Percentiles rank a stretch among this genome's conserved stretches.
phyloP scores from a whole-genome alignment of 2,329 filamentous ascomycete genomes.

The Verticillium longisporum region DNA sequence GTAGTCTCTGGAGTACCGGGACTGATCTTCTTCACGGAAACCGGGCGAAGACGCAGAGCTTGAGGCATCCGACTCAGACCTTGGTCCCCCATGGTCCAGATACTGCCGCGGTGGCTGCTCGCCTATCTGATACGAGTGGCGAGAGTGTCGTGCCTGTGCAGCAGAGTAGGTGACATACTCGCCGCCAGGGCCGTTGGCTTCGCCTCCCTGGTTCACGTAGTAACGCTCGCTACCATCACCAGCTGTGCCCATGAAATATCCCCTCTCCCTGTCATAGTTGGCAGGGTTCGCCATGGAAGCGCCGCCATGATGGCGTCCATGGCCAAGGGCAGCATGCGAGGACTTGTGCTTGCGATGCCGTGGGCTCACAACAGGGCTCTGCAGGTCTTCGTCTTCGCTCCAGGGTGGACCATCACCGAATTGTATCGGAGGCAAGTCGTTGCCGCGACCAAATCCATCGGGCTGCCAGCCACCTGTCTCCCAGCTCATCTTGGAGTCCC shows the following conservation, averaged over 20 bases:
- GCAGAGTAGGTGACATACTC: slow-evolving; percentile 75
- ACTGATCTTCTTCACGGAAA: slow-evolving; percentile 58
- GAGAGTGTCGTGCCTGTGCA: slow-evolving; percentile 53
- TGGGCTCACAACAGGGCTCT: slow-evolving; percentile 81
- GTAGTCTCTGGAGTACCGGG: slow-evolving; percentile 83
- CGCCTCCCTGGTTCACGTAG: slow-evolving; percentile 62
- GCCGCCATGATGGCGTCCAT: slow-evolving; percentile 34
- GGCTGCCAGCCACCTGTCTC: slow-evolving; percentile 41
- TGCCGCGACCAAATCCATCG: slow-evolving; percentile 50
- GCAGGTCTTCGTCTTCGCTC: slow-evolving; percentile 91
- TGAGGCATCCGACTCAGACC: slow-evolving; percentile 50
- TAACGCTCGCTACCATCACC: slow-evolving; percentile 69
- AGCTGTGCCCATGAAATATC: slow-evolving; percentile 60
- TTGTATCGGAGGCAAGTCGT: slow-evolving; percentile 66
- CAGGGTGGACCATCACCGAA: slow-evolving; percentile 87
- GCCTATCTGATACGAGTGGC: slow-evolving; percentile 36
- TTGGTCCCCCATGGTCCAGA: slow-evolving; percentile 42
- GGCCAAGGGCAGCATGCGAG: slow-evolving; percentile 39
- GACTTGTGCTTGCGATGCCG: slow-evolving; percentile 84
- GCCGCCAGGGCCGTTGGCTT: slow-evolving; percentile 69
- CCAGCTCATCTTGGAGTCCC: slow-evolving; percentile 63
- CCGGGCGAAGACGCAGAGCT: slow-evolving; percentile 53
- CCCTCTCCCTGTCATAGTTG: slow-evolving; percentile 53
- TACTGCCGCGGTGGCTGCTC: slow-evolving; percentile 39
- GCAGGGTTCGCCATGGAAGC: slow-evolving; percentile 37